These are phyloP conservation scores for Silybum marianum DNA, from an alignment of 129 eudicot genomes.

Conservation along the genomic window DNA sequence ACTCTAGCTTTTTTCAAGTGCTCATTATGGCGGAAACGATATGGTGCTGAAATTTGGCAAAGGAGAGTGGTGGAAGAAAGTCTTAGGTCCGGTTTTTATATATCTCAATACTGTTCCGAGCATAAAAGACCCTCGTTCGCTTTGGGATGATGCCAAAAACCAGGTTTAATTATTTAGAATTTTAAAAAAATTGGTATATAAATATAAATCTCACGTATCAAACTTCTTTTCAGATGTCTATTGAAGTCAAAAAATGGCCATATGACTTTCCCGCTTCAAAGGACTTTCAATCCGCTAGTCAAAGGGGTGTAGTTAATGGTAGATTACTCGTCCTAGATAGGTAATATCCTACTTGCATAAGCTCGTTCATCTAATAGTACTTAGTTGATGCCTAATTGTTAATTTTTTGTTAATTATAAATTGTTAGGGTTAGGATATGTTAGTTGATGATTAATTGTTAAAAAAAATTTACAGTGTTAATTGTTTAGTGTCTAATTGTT, in stretches of 20 bases:
- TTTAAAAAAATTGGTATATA: too few species aligned
- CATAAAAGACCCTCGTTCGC: conserved; percentile 38
- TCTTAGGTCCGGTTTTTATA: conserved; percentile 75
- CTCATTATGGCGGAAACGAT: conserved; percentile 71
- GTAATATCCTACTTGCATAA: conserved; percentile 24
- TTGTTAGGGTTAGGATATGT: background rate
- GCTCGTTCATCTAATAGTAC: background rate
- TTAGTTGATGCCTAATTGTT: background rate
- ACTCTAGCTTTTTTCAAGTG: conserved; percentile 61
- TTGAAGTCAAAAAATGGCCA: conserved; percentile 77
- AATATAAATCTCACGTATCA: background rate
- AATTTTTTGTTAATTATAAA: background rate
- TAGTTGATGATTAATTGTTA: background rate
- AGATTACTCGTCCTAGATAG: conserved; percentile 60
- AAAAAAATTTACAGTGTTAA: background rate
- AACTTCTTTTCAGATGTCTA: conserved; percentile 42
- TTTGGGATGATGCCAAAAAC: conserved; percentile 68
- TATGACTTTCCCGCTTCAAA: conserved; percentile 64
- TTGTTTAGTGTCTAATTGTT: background rate
- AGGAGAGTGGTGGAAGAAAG: conserved; percentile 80
- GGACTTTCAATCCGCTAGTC: conserved; percentile 60
- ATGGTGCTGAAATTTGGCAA: conserved; percentile 53
- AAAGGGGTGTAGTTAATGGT: conserved; percentile 60
- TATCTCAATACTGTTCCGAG: conserved; percentile 44
- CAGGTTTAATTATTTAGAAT: conserved; percentile 32